A percentile compares a stretch with the other conserved stretches of the same genome.
Conservation (phyloP, 768 basidiomycete genomes). For the Suillus occidentalis region DNA sequence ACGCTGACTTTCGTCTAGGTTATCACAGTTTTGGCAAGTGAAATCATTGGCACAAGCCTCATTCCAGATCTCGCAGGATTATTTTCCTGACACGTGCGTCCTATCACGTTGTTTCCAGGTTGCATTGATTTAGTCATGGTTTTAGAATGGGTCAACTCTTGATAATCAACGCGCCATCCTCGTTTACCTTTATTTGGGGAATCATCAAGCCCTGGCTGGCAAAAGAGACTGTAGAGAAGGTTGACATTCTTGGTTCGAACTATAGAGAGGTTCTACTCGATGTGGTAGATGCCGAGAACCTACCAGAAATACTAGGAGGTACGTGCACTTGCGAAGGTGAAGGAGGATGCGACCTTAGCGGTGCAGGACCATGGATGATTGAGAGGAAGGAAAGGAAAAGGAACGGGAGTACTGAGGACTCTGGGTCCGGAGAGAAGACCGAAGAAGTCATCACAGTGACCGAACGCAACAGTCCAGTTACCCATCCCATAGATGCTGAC, state of each 20-base stretch:
- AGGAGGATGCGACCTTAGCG: constrained; percentile 62
- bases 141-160: constrained; percentile 70
- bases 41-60: constrained; percentile 59
- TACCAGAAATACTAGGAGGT: constrained; percentile 64
- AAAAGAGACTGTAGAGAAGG: constrained; percentile 68
- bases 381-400: constrained; percentile 39
- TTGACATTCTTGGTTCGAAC: constrained; percentile 63
- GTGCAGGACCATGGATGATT: constrained; percentile 72
- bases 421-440: background rate
- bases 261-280: constrained; percentile 57
- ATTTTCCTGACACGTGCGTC: constrained; percentile 72
- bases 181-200: constrained; percentile 73
- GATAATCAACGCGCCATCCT: constrained; percentile 70
- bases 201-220: constrained; percentile 71
- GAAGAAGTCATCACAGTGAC: background rate
- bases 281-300: constrained; percentile 60
- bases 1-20: constrained; percentile 33
- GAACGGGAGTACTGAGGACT: background rate
- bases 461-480: background rate
- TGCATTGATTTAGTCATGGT: background rate
- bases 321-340: constrained; percentile 56
- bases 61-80: constrained; percentile 78
- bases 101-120: background rate
- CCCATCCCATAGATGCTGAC: constrained; percentile 5
- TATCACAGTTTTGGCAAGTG: constrained; percentile 76